phyloP scores from a whole-genome alignment of 805 yeast genomes.

The Tetrapisispora taiwanensis region DNA sequence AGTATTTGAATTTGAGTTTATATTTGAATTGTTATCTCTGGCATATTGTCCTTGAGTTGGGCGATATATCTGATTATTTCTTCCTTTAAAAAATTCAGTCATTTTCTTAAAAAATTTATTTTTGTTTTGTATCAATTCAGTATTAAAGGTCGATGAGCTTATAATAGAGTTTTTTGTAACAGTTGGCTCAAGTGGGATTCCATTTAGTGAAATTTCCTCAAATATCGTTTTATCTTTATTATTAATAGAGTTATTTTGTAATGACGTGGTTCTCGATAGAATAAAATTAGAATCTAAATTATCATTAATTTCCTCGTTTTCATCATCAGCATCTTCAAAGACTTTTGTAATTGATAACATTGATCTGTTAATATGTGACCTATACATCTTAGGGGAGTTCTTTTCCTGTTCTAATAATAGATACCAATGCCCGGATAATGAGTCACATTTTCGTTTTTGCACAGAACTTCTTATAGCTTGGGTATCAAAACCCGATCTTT shows the following conservation, averaged over 20 bases:
- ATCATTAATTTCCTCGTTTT: slow-evolving; percentile 2
- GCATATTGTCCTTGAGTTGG: not conserved
- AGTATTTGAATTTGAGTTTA: not conserved
- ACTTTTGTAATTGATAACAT: slow-evolving; percentile 26
- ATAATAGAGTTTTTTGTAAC: not conserved
- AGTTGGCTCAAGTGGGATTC: not conserved
- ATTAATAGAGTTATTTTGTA: not conserved
- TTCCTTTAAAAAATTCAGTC: slow-evolving; percentile 27
- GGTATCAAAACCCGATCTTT: slow-evolving; percentile 52
- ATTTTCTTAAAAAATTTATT: slow-evolving; percentile 26
- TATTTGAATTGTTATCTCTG: not conserved
- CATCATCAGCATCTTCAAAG: slow-evolving; percentile 12
- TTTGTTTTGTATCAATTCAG: slow-evolving; percentile 12
- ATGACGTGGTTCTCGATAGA: slow-evolving; percentile 2
- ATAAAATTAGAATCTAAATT: slow-evolving; percentile 1
- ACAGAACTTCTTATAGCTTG: slow-evolving; percentile 52
- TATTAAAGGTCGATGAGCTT: slow-evolving; percentile 1
- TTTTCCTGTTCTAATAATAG: slow-evolving; percentile 44
- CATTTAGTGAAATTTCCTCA: not conserved
- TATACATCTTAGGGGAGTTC: slow-evolving; percentile 18
- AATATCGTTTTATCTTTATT: not conserved
- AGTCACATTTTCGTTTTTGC: slow-evolving; percentile 49
- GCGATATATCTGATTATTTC: slow-evolving; percentile 1
- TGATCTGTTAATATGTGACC: slow-evolving; percentile 30
- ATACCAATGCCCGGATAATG: slow-evolving; percentile 68